Evolutionary conservation across 1,284 basidiomycete species (phyloP), one percentile per base, ranked within the genome.

Genomic region (Leccinum pachyderme): DNA sequence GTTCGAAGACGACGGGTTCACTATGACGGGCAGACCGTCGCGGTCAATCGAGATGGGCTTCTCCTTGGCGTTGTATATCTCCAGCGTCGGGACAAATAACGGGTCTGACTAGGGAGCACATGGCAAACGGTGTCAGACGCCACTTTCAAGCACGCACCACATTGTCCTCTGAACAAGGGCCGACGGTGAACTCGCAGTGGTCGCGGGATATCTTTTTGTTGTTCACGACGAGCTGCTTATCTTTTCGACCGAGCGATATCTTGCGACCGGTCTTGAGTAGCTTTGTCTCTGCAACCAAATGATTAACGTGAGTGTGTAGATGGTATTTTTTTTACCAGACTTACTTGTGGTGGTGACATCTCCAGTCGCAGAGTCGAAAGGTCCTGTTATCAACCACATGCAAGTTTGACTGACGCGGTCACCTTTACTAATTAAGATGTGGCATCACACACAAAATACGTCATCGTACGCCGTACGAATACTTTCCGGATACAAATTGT

Each of bases 151-250:
- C 7, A 68, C 84, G 54, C 60, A 87, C 87, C 55, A 77, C 75
- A 57, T 86, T 76, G 33, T 81, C 78, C 12, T 69, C 62, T 0
- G 77, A 68, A 56, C 75, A 82, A 5, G 72, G 60, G 2, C 77
- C 81, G 7, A 89, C 81, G 12, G 72, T 68, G 53, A 89, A 78
- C 44, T 75, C 68, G 44, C 79, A 80, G 62, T 87, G 83, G 33
- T 79, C 71, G 35, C 76, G 75, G 0, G 87, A 89, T 53, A 89
- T 75, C 61, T 81, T 83, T 63, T 82, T 83, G 72, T 76, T 77
- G 52, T 77, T 79, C 49, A 89, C 70, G 6, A 77, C 35, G 2
- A 89, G 70, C 3, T 76, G 73, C 47, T 69, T 69, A 3, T 76
- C 78, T 64, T 80, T 84, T 31, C 87, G 73, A 13, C 87, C 86